Evolutionary conservation across 148 eudicot genomes (phyloP).

Genomic region (Euryodendron excelsum): DNA sequence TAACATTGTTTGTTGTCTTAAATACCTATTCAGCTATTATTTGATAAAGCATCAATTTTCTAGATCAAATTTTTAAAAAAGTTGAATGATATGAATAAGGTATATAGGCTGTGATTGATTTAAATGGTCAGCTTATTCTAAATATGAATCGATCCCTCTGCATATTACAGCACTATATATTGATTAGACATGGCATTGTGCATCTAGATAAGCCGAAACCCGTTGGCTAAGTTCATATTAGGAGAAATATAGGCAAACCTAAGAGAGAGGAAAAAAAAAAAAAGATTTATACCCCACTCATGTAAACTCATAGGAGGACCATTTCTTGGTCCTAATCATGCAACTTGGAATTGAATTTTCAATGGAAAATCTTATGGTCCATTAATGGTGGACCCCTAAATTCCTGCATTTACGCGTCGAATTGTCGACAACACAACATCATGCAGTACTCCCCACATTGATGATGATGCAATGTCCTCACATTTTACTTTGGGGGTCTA

Average conservation of each 20-base stretch:
- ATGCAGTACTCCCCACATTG: slow-evolving; percentile 19
- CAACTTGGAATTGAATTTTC: slow-evolving; percentile 15
- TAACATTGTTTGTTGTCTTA: background rate
- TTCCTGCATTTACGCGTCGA: slow-evolving; percentile 16
- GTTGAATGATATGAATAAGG: background rate
- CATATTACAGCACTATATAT: background rate
- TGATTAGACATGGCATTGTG: slow-evolving; percentile 13
- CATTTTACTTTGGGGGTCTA: slow-evolving; percentile 22
- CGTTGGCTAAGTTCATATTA: slow-evolving; percentile 3
- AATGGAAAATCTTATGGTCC: slow-evolving; percentile 23
- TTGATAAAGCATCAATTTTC: background rate
- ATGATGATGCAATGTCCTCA: slow-evolving; percentile 5
- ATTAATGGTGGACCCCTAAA: slow-evolving; percentile 24
- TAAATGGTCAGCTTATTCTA: no score
- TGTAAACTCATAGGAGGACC: slow-evolving; percentile 20
- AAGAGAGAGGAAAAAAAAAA: no score
- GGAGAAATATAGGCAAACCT: slow-evolving; percentile 5
- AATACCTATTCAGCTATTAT: background rate
- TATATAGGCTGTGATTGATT: slow-evolving; percentile 13
- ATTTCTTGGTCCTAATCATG: slow-evolving; percentile 21
- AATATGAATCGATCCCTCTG: background rate
- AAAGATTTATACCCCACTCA: background rate
- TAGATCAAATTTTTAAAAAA: background rate
- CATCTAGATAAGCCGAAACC: slow-evolving; percentile 13
- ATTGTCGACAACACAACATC: slow-evolving; percentile 28